Percentiles rank a stretch among this genome's conserved stretches.
phyloP scores from a whole-genome alignment of 371 early-diverging fungal species.

The Syncephalastrum monosporum region DNA sequence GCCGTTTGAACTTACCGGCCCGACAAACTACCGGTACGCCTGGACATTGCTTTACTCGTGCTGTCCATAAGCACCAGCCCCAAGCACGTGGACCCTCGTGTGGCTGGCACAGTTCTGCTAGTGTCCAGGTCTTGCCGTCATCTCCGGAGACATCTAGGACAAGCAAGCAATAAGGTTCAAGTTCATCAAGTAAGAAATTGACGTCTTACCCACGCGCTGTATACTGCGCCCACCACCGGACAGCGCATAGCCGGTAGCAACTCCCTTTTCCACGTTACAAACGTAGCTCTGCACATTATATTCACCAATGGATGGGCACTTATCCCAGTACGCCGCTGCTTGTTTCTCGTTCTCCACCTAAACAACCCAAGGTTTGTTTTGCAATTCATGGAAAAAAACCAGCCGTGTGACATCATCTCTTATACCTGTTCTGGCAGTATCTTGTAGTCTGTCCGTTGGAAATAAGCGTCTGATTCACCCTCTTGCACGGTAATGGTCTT shows the following conservation, averaged over 20 bases:
- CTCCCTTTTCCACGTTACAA: slow-evolving; percentile 32
- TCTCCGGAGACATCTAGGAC: slow-evolving; percentile 73
- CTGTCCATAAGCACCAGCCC: slow-evolving; percentile 83
- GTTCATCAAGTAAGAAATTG: background rate
- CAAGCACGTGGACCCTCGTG: slow-evolving; percentile 42
- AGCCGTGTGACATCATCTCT: background rate
- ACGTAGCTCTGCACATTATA: slow-evolving; percentile 73
- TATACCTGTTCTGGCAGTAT: slow-evolving; percentile 71
- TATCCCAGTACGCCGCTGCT: slow-evolving; percentile 50
- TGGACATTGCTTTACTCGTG: slow-evolving; percentile 31
- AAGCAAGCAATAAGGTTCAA: background rate
- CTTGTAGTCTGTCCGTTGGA: slow-evolving; percentile 84
- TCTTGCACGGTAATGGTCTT: slow-evolving; percentile 61
- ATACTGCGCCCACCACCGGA: slow-evolving; percentile 60
- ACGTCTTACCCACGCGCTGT: slow-evolving; percentile 62
- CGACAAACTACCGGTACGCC: slow-evolving; percentile 57
- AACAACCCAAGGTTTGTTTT: too few relatives aligned
- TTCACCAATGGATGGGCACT: slow-evolving; percentile 69
- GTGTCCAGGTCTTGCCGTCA: slow-evolving; percentile 79
- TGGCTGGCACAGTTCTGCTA: slow-evolving; percentile 48
- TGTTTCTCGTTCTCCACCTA: slow-evolving; percentile 39
- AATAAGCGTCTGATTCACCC: slow-evolving; percentile 71
- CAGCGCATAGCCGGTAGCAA: slow-evolving; percentile 38
- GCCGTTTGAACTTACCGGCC: slow-evolving; percentile 53
- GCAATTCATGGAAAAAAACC: too few relatives aligned